phyloP scores from a whole-genome alignment of 306 rosid genomes.

The Rosa chinensis region DNA sequence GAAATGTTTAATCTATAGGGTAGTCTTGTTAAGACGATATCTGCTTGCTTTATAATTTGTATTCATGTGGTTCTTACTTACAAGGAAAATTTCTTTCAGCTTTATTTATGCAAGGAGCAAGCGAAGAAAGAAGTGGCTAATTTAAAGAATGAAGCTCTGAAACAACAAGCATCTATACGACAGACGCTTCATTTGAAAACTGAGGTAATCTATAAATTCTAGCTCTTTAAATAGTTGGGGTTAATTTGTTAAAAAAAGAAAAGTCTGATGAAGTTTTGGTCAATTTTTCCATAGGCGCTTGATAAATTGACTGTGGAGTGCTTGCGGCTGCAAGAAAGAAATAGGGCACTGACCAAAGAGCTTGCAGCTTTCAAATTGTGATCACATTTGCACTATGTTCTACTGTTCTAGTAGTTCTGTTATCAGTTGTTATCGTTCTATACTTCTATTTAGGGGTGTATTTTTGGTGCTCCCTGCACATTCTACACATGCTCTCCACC shows the following conservation, averaged over 20 bases:
- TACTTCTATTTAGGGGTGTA: conserved; percentile 7
- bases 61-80: conserved; percentile 13
- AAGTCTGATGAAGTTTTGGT: conserved; percentile 5
- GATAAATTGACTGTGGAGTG: conserved; percentile 60
- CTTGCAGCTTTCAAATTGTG: conserved; percentile 84
- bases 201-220: conserved; percentile 44
- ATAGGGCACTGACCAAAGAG: conserved; percentile 83
- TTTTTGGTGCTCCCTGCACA: neutral
- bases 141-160: conserved; percentile 60
- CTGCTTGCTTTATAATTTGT: neutral
- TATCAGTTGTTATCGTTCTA: neutral
- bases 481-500: neutral
- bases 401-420: neutral
- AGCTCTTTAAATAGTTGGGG: conserved; percentile 5
- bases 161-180: conserved; percentile 47
- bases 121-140: conserved; percentile 42
- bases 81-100: conserved; percentile 46
- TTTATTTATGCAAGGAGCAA: conserved; percentile 59
- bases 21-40: neutral
- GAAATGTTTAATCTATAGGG: neutral
- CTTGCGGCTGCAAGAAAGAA: conserved; percentile 58
- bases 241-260: neutral
- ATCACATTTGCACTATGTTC: conserved; percentile 30
- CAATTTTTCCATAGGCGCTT: conserved; percentile 50
- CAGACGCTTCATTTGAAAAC: conserved; percentile 51